Base-by-base conservation (phyloP, 2,329 filamentous ascomycete genomes). In the Pseudogymnoascus sp. region DNA sequence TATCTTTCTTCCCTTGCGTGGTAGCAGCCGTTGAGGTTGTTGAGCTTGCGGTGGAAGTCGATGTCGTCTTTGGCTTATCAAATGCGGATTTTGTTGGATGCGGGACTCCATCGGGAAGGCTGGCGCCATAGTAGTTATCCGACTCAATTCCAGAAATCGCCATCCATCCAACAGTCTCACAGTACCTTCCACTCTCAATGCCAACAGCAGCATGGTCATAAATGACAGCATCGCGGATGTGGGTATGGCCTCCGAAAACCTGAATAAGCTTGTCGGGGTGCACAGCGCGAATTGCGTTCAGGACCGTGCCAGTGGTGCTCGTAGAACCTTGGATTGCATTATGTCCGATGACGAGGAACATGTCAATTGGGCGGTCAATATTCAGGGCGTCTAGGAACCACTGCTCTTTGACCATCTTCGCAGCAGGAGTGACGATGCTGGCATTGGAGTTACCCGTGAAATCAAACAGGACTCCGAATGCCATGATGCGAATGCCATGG, bases 81-180 rank as follows among this genome's bases (percentile, higher is more conserved):
- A 73, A 67, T 0, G 76, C 63, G 4, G 73, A 71, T 1, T 71
- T 62, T 0, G 70, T 72, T 61, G 66, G 67, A 37, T 69, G 67
- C 59, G 72, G 70, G 12, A 71, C 69, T 11, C 69, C 69, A 14
- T 61, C 61, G 23, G 69, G 69, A 7, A 63, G 23, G 25, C 59
- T 62, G 18, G 67, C 63, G 11, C 68, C 69, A 9, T 63, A 69
- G 63, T 65, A 69, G 12, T 64, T 67, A 18, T 65, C 65, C 1
- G 69, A 70, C 18, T 71, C 80, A 4, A 74, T 69, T 8, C 91
- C 91, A 63, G 88, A 82, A 52, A 97, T 86, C 0, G 92, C 96
- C 83, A 95, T 86, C 83, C 95, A 97, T 1, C 93, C 93, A 59
- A 97, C 88, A 0, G 93, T 97, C 78, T 97, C 93, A 80, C 97